Evolutionary conservation across 768 basidiomycete species (phyloP), one percentile per base, ranked within the genome.

Genomic region (Lentinula boryana): DNA sequence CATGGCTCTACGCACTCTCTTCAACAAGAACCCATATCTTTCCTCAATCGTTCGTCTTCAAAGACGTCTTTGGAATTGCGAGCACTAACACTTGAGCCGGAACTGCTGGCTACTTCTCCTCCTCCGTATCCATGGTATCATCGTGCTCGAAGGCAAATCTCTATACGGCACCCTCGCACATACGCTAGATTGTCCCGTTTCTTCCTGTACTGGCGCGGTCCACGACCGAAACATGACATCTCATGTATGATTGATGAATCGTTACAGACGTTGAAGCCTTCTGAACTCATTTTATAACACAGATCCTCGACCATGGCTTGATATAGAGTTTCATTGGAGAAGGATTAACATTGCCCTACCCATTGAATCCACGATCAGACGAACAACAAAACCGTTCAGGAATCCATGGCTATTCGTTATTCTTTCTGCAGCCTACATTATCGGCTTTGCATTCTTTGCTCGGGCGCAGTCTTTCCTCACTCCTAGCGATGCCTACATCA

Each of bases 381-480:
- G 78, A 36, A 50, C 75, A 58, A 89, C 87, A 18, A 79, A 77
- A 46, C 77, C 72, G 3, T 71, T 88, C 58, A 80, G 83, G 5
- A 72, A 73, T 23, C 74, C 79, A 15, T 84, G 80, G 78, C 66
- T 90, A 10, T 76, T 91, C 62, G 64, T 79, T 40, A 40, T 87
- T 58, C 75, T 91, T 15, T 80, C 68, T 31, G 76, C 75, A 27
- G 84, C 75, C 2, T 93, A 90, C 70, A 85, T 93, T 63, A 77
- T 91, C 55, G 82, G 79, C 33, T 77, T 94, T 27, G 80, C 88
- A 0, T 91, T 93, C 73, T 81, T 93, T 63, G 73, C 84, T 10
- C 81, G 89, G 16, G 80, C 85, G 8, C 87, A 91, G 63, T 91
- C 83, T 58, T 94, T 87, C 71, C 73, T 84, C 40, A 87, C 84